Evolutionary conservation across 192 early-diverging fungal species (phyloP).

Genomic region (Backusella circina): DNA sequence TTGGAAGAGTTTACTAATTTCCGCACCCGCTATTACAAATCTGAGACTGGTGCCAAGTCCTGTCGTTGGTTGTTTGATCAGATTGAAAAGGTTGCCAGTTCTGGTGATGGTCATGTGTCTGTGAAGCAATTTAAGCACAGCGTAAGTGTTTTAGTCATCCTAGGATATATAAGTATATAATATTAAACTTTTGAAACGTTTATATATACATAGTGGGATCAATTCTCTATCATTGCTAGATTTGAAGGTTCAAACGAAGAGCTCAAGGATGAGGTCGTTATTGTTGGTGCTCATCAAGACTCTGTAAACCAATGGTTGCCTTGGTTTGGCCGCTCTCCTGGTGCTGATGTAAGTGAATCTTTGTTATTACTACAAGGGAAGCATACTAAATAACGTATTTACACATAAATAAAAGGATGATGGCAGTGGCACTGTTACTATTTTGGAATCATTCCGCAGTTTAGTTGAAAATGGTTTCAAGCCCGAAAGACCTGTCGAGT

Average conservation of each 20-base stretch:
- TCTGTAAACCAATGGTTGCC: slow-evolving; percentile 86
- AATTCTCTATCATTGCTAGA: slow-evolving; percentile 82
- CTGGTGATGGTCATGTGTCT: slow-evolving; percentile 49
- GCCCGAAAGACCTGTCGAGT: slow-evolving; percentile 82
- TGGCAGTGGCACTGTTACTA: slow-evolving; percentile 89
- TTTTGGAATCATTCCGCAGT: slow-evolving; percentile 81
- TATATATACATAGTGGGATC: slow-evolving; percentile 55
- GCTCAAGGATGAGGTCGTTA: slow-evolving; percentile 58
- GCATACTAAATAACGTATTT: not conserved
- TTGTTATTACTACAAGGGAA: no score
- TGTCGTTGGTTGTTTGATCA: slow-evolving; percentile 67
- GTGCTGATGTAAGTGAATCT: slow-evolving; percentile 48
- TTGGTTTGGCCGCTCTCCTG: slow-evolving; percentile 68
- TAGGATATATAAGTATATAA: no score
- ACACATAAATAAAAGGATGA: slow-evolving; percentile 59
- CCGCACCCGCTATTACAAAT: slow-evolving; percentile 89
- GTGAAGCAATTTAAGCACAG: slow-evolving; percentile 75
- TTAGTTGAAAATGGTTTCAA: slow-evolving; percentile 64
- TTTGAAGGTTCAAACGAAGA: slow-evolving; percentile 59
- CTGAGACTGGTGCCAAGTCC: slow-evolving; percentile 59
- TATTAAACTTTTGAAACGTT: no score
- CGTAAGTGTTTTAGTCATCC: no score
- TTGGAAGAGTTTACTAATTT: slow-evolving; percentile 79
- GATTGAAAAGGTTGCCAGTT: slow-evolving; percentile 43
- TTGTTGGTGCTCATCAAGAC: slow-evolving; percentile 91